Percentiles rank a stretch among this genome's conserved stretches.
These are phyloP conservation scores for Lichtheimia corymbifera DNA, from an alignment of 371 early-diverging fungal species.

Conservation along the genomic window DNA sequence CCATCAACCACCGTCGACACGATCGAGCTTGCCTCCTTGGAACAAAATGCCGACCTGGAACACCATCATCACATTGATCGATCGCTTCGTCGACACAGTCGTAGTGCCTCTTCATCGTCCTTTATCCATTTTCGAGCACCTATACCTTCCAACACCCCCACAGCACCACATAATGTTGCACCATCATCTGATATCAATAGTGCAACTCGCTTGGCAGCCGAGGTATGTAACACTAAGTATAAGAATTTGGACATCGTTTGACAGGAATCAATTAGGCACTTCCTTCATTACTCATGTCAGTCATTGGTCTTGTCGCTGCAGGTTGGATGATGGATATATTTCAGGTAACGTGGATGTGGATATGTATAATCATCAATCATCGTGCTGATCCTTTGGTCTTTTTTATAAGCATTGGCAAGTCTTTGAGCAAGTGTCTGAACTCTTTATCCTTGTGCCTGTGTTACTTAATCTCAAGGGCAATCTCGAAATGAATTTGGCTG, in stretches of 20 bases:
- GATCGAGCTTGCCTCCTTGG: background rate
- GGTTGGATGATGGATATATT: conserved; percentile 77
- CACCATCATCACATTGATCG: conserved; percentile 1
- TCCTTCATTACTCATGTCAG: conserved; percentile 74
- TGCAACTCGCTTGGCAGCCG: conserved; percentile 26
- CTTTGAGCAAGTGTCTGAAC: conserved; percentile 70
- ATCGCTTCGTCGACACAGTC: conserved; percentile 8
- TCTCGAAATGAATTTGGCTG: conserved; percentile 86
- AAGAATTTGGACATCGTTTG: background rate
- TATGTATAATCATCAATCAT: background rate
- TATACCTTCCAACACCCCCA: conserved; percentile 13
- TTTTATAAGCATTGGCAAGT: conserved; percentile 69
- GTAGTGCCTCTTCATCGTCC: conserved; percentile 21
- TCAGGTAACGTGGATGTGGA: conserved; percentile 50
- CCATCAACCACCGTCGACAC: background rate
- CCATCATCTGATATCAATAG: conserved; percentile 6
- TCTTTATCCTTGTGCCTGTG: conserved; percentile 85
- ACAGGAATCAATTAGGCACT: conserved; percentile 52
- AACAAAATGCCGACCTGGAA: background rate
- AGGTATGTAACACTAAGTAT: conserved; percentile 17
- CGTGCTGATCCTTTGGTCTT: background rate
- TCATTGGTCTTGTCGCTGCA: conserved; percentile 72
- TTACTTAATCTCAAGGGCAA: conserved; percentile 88
- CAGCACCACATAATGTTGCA: background rate
- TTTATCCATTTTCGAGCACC: conserved; percentile 39